Base-by-base conservation (phyloP, 2,329 filamentous ascomycete species). In the Pyrenophora graminea region DNA sequence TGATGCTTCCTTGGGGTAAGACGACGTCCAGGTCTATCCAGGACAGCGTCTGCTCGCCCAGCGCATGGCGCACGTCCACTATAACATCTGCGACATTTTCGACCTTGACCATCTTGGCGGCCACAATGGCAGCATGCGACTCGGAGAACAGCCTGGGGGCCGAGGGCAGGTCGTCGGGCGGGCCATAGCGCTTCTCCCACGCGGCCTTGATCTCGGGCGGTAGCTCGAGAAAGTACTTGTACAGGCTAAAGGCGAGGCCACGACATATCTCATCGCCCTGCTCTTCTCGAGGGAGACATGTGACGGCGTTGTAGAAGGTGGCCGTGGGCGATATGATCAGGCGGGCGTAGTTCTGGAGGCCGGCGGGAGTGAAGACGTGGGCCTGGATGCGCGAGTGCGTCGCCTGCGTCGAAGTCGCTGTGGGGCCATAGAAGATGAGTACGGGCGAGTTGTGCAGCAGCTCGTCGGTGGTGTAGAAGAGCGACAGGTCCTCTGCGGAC, bases 231-330 rank as follows among this genome's bases (percentile, higher is more conserved):
- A 97, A 97, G 79, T 97, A 99, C 73, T 96, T 97, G 79, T 88
- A 88, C 61, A 99, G 80, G 49, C 90, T 91, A 74, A 97, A 96
- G 40, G 93, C 94, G 48, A 99, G 82, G 15, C 88, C 94, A 39
- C 94, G 87, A 75, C 89, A 95, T 59, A 96, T 82, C 74, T 97
- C 93, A 72, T 97, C 93, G 66, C 93, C 93, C 78, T 97, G 94
- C 74, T 92, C 91, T 71, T 97, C 93, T 69, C 91, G 88, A 36
- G 94, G 91, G 37, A 99, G 82, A 71, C 92, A 86, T 70, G 90
- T 87, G 72, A 99, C 94, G 47, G 92, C 93, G 61, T 86, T 84
- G 74, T 97, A 97, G 67, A 95, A 88, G 44, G 91, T 86, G 39
- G 93, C 96, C 68, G 89, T 95, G 38, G 94, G 94, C 19, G 93